Evolutionary conservation across 768 basidiomycete genomes (phyloP), one percentile per base, ranked within the genome.

Genomic region (Russula brevipes): DNA sequence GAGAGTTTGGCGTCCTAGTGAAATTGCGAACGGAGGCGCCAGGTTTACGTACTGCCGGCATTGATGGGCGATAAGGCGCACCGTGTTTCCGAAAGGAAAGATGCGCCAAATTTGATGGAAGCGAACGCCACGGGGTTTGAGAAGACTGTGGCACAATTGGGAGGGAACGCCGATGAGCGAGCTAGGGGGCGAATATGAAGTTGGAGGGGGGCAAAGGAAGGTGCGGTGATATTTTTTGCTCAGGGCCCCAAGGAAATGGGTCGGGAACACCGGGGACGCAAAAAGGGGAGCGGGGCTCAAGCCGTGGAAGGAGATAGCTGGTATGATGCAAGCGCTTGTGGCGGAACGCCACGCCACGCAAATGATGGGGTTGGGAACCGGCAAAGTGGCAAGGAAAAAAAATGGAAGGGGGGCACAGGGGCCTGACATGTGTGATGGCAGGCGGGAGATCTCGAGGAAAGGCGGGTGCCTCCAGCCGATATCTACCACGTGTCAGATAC

Each of bases 251-350:
- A 59, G 62, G 62, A 47, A 58, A 6, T 33, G 57, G 51, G 14
- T 16, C 33, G 24, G 47, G 49, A 50, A 61, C 16, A 8, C 38
- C 38, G 12, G 38, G 38, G 4, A 11, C 31, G 24, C 24, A 24
- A 24, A 16, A 39, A 46, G 24, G 54, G 11, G 41, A 35, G 38
- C 39, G 36, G 57, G 51, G 59, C 47, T 36, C 44, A 46, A 41
- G 24, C 24, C 11, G 54, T 36, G 60, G 24, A 56, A 9, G 61
- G 54, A 30, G 47, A 51, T 51, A 51, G 31, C 24, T 24, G 1
- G 55, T 54, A 62, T 57, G 51, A 50, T 54, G 46, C 39, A 59
- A 59, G 63, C 63, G 63, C 63, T 55, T 64, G 63, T 60, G 63
- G 63, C 63, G 46, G 31, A 36, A 38, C 58, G 42, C 50, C 31